phyloP scores from a whole-genome alignment of 768 basidiomycete species.

The Sporobolomyces phaffii region DNA sequence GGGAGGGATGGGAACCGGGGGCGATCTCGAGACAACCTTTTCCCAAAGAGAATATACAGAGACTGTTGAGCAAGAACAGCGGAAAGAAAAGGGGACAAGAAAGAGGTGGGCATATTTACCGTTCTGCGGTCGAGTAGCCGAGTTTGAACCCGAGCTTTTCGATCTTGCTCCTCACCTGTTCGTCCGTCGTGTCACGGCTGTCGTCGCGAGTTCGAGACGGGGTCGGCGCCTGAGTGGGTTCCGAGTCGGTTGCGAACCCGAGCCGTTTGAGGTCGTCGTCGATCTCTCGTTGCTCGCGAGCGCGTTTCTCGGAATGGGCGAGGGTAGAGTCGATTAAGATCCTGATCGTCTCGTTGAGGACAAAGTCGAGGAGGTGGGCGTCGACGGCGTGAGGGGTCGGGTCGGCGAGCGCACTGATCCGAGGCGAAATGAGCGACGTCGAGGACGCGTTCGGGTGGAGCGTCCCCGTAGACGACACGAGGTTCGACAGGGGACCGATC shows the following conservation, averaged over 20 bases:
- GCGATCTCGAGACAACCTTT: slow-evolving; percentile 31
- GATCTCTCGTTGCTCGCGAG: neutral
- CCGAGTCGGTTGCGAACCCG: neutral
- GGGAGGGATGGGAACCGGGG: slow-evolving; percentile 28
- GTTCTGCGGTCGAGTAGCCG: slow-evolving; percentile 36
- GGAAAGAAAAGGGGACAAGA: neutral
- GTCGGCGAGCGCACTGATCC: slow-evolving; percentile 18
- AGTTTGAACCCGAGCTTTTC: slow-evolving; percentile 38
- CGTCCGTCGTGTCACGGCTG: slow-evolving; percentile 1
- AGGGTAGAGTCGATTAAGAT: slow-evolving; percentile 6
- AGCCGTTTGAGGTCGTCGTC: slow-evolving; percentile 9
- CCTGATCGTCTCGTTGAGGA: slow-evolving; percentile 35
- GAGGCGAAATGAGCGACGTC: slow-evolving; percentile 25
- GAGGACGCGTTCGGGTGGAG: slow-evolving; percentile 19
- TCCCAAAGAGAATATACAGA: no score
- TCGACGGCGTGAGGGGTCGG: slow-evolving; percentile 26
- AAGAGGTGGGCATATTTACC: slow-evolving; percentile 16
- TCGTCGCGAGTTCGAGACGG: no score
- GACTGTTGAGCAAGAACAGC: neutral
- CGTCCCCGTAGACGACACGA: slow-evolving; percentile 4
- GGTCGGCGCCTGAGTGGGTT: no score
- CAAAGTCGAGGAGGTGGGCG: slow-evolving; percentile 27
- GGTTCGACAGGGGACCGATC: neutral
- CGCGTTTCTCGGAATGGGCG: neutral
- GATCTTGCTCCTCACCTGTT: slow-evolving; percentile 11